Evolutionary conservation across 257 asterid species (phyloP).

Genomic region (Scutellaria baicalensis): DNA sequence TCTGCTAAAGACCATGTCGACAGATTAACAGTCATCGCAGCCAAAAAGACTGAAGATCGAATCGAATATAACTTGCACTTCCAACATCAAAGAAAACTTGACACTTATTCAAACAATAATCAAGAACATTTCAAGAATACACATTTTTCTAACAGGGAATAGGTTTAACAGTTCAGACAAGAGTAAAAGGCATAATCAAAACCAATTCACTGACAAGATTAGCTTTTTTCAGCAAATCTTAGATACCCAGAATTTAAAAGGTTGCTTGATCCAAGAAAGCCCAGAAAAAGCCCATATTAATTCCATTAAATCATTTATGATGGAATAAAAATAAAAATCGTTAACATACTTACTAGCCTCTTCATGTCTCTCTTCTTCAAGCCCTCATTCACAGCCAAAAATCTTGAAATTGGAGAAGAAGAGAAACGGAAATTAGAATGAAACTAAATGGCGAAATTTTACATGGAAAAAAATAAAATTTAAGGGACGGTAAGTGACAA

Average conservation of each 20-base stretch:
- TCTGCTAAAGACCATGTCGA: conserved; percentile 16
- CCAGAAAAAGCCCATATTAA: background rate
- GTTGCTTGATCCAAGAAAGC: conserved; percentile 15
- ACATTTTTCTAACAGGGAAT: background rate
- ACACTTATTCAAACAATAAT: background rate
- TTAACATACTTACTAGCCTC: conserved; percentile 99
- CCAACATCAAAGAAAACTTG: background rate
- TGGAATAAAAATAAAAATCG: background rate
- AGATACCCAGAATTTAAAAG: conserved; percentile 19
- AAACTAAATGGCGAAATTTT: conserved; percentile 22
- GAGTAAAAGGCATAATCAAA: background rate
- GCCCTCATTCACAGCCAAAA: conserved; percentile 29
- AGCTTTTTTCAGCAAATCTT: conserved; percentile 5
- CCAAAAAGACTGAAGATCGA: conserved; percentile 21
- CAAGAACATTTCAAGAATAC: background rate
- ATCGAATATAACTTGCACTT: conserved; percentile 15
- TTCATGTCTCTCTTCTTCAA: conserved; percentile 46
- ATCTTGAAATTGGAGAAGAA: conserved; percentile 17
- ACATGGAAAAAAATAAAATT: background rate
- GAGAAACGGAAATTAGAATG: background rate
- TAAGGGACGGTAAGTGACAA: conserved; percentile 51
- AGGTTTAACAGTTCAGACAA: background rate
- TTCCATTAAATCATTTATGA: background rate
- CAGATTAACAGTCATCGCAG: background rate
- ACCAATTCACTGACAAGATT: conserved; percentile 7